Evolutionary conservation across 2,329 filamentous ascomycete species (phyloP).

Genomic region (Trichoderma sp.): DNA sequence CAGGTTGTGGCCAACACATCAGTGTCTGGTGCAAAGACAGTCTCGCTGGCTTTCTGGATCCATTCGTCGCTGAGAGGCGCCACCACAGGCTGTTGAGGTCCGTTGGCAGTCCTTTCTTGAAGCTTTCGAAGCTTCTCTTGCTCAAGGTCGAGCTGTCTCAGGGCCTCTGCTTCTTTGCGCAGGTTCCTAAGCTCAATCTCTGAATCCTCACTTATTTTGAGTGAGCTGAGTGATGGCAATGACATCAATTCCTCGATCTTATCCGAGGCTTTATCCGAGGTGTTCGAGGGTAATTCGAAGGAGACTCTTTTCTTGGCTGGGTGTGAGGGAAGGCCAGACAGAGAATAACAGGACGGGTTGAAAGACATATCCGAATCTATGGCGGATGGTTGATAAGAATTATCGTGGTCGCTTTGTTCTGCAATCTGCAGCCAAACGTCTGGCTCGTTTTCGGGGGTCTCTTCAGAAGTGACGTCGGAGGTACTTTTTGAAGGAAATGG

Average conservation of each 20-base stretch:
- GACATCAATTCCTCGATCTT: background rate
- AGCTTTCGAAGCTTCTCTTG: conserved; percentile 24
- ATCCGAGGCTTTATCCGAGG: background rate
- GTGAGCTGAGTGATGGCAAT: background rate
- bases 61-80: conserved; percentile 35
- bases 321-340: background rate
- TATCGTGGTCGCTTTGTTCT: background rate
- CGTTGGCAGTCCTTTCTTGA: conserved; percentile 28
- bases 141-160: background rate
- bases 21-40: background rate
- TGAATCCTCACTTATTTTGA: background rate
- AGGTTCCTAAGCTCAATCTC: background rate
- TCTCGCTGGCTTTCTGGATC: conserved; percentile 21
- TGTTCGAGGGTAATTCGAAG: background rate
- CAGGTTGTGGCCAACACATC: conserved; percentile 47
- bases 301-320: background rate
- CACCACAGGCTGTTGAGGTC: conserved; percentile 31
- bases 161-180: background rate
- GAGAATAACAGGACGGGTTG: background rate
- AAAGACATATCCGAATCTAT: background rate
- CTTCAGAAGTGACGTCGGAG: background rate
- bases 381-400: background rate
- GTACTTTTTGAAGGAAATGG: no score
- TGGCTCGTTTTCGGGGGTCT: background rate
- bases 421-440: background rate